These are phyloP conservation scores for Xylariaceae sp. DNA, from an alignment of 2,329 filamentous ascomycete genomes.

Conservation along the genomic window DNA sequence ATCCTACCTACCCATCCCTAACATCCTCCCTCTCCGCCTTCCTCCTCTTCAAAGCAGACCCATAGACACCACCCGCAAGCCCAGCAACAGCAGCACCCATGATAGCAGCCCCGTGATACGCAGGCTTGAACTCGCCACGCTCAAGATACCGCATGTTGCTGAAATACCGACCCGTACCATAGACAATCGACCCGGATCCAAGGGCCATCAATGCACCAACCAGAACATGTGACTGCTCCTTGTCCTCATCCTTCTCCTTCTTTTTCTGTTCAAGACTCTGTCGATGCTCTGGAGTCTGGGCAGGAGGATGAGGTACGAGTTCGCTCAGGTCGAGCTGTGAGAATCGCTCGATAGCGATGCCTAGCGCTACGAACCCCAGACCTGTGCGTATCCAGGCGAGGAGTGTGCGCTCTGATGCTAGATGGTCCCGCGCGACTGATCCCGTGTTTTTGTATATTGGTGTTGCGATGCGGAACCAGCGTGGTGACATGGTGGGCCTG, in stretches of 20 bases:
- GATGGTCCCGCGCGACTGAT: slow-evolving; percentile 48
- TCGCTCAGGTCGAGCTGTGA: slow-evolving; percentile 39
- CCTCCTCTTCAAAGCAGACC: slow-evolving; percentile 20
- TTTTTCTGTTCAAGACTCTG: slow-evolving; percentile 12
- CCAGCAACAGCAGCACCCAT: slow-evolving; percentile 29
- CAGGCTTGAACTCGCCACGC: slow-evolving; percentile 38
- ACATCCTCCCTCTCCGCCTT: slow-evolving; percentile 13
- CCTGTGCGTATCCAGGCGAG: slow-evolving; percentile 50
- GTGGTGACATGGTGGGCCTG: not conserved
- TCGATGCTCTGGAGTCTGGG: slow-evolving; percentile 14
- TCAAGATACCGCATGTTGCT: slow-evolving; percentile 38
- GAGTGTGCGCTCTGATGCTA: slow-evolving; percentile 51
- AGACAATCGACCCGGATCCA: slow-evolving; percentile 42
- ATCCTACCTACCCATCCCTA: not conserved
- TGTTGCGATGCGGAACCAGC: slow-evolving; percentile 17
- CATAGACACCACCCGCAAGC: slow-evolving; percentile 29
- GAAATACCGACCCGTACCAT: slow-evolving; percentile 46
- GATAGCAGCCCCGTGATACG: slow-evolving; percentile 29
- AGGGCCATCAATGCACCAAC: slow-evolving; percentile 40
- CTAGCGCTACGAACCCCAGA: slow-evolving; percentile 48
- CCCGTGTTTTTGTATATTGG: slow-evolving; percentile 41
- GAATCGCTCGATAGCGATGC: slow-evolving; percentile 45
- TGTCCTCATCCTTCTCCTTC: slow-evolving; percentile 20
- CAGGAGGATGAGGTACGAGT: slow-evolving; percentile 22
- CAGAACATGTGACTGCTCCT: slow-evolving; percentile 32